phyloP scores from a whole-genome alignment of 345 rosid species.

The Hibiscus trionum region DNA sequence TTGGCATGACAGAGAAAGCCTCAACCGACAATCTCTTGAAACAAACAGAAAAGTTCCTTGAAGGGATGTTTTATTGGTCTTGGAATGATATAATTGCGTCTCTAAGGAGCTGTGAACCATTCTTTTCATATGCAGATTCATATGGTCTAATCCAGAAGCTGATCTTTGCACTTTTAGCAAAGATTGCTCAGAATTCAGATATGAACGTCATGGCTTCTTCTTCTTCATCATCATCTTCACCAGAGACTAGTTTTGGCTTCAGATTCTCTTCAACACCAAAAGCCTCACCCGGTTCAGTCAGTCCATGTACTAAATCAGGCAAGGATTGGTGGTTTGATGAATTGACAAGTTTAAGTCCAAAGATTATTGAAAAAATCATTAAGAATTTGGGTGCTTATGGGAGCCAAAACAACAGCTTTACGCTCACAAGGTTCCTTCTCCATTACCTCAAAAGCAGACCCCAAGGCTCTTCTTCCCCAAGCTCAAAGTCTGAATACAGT shows the following conservation, averaged over 20 bases:
- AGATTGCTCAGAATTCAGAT: constrained; percentile 53
- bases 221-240: constrained; percentile 48
- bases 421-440: constrained; percentile 63
- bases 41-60: constrained; percentile 48
- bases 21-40: constrained; percentile 45
- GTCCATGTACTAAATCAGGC: constrained; percentile 26
- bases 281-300: constrained; percentile 22
- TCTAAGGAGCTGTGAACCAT: constrained; percentile 53
- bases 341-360: constrained; percentile 39
- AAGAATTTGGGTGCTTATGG: constrained; percentile 44
- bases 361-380: constrained; percentile 38
- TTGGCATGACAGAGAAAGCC: constrained; percentile 55
- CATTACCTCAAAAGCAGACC: constrained; percentile 49
- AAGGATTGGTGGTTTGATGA: constrained; percentile 81
- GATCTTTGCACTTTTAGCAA: constrained; percentile 42
- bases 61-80: constrained; percentile 56
- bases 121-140: constrained; percentile 46
- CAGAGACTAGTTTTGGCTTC: constrained; percentile 34
- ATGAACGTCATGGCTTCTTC: constrained; percentile 29
- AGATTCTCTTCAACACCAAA: constrained; percentile 36
- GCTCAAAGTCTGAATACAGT: constrained; percentile 23
- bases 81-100: constrained; percentile 43
- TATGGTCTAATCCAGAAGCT: constrained; percentile 48
- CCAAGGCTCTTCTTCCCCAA: constrained; percentile 7
- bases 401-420: constrained; percentile 39